Base-by-base conservation (phyloP, 495 filamentous ascomycete genomes). In the Usnea hakonensis region DNA sequence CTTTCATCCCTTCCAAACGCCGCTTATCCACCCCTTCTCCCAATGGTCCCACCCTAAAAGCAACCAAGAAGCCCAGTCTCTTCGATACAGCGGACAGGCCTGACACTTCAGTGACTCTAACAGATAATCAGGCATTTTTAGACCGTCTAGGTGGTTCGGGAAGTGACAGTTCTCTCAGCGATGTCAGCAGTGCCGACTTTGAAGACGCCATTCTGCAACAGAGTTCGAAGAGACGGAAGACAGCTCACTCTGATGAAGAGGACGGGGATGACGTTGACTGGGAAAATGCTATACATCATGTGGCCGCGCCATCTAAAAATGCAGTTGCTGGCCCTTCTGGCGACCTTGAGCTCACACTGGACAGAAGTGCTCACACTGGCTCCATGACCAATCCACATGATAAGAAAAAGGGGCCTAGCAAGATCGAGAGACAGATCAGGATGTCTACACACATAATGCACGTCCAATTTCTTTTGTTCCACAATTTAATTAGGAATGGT, bases 381-480 rank as follows among this genome's bases (percentile, higher is more conserved):
- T 85, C 72, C 36, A 68, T 85, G 14, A 75, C 79, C 14, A 84
- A 85, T 63, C 76, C 82, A 8, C 69, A 85, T 21, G 84, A 88
- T 36, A 83, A 82, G 62, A 96, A 92, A 74, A 93, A 91, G 71
- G 93, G 90, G 0, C 89, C 90, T 0, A 88, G 86, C 23, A 95
- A 94, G 73, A 84, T 87, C 11, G 88, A 97, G 68, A 83, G 90
- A 62, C 81, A 82, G 63, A 90, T 93, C 44, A 80, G 94, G 38
- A 78, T 86, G 10, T 75, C 83, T 41, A 90, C 90, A 10, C 94
- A 98, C 70, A 87, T 88, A 66, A 80, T 94, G 68, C 94, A 98
- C 74, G 93, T 98, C 5, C 89, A 93, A 69, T 83, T 86, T 62
- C 74, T 98, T 52, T 81, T 98, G 50, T 94, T 85, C 74, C 92